Base-by-base conservation (phyloP, 352 stramenopile genomes). In the Saprolegnia parasitica region DNA sequence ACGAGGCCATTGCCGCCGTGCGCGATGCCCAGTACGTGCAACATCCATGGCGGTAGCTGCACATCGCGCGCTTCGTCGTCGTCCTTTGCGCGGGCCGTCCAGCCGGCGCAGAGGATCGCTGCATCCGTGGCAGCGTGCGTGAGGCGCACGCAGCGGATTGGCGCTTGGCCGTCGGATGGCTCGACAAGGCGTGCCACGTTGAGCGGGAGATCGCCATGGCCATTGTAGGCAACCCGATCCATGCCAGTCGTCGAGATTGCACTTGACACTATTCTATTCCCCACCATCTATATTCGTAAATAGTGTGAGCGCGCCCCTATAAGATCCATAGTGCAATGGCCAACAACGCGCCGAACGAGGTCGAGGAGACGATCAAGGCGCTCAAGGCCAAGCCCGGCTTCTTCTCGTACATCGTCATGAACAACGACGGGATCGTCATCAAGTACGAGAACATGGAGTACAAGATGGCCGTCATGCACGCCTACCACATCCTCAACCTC, bases 401-500 rank as follows among this genome's bases (percentile, higher is more conserved):
- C 73, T 81, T 81, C 64, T 84, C 83, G 56, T 97, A 96, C 74
- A 80, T 97, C 46, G 80, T 97, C 72, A 95, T 96, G 83, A 97
- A 93, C 81, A 97, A 97, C 71, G 90, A 97, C 71, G 90, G 90
- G 64, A 96, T 97, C 68, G 87, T 97, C 16, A 90, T 97, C 78
- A 93, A 95, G 77, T 95, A 92, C 78, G 88, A 96, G 73, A 91
- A 97, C 74, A 81, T 96, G 71, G 78, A 92, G 71, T 96, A 97
- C 78, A 87, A 94, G 65, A 85, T 86, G 71, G 90, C 90, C n/a
- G 84, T 96, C 62, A 95, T 96, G 78, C 85, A 96, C 72, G 86
- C 90, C 55, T 92, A 96, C 78, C 90, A 96, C 77, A 90, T 97
- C 63, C 85, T 92, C 23, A 81, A 90, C 61, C 76, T 97, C 56